These are phyloP conservation scores for Chlorokybus atmophyticus DNA, from an alignment of 139 green algal genomes.

Conservation along the genomic window DNA sequence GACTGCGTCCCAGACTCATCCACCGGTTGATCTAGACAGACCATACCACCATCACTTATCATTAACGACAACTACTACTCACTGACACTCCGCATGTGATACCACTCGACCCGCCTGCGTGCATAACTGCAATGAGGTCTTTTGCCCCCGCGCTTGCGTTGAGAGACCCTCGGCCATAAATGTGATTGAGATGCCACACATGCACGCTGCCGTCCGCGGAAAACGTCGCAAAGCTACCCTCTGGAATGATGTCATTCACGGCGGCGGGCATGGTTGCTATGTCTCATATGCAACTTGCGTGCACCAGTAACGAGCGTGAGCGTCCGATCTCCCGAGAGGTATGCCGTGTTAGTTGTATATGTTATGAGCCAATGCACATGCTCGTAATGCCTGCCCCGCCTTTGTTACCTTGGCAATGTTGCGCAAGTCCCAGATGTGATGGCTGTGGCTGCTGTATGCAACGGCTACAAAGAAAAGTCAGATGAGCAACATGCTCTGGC, in stretches of 20 bases:
- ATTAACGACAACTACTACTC: neutral
- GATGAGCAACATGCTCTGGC: no score
- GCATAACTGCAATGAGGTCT: neutral
- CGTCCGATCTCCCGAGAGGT: neutral
- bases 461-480: no score
- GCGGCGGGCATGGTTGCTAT: neutral
- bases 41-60: neutral
- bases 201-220: conserved; percentile 34
- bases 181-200: no score
- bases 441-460: no score
- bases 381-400: no score
- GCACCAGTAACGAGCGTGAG: conserved; percentile 23
- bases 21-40: neutral
- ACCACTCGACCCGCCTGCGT: neutral
- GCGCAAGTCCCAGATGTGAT: no score
- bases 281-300: conserved; percentile 36
- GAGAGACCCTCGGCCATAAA: no score
- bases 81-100: neutral
- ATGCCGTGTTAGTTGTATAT: no score
- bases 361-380: no score
- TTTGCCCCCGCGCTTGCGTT: no score
- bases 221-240: conserved; percentile 21
- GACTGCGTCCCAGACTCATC: neutral
- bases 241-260: neutral
- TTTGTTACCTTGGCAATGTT: no score